Base-by-base conservation (phyloP, 768 basidiomycete species). In the Lentinula boryana region DNA sequence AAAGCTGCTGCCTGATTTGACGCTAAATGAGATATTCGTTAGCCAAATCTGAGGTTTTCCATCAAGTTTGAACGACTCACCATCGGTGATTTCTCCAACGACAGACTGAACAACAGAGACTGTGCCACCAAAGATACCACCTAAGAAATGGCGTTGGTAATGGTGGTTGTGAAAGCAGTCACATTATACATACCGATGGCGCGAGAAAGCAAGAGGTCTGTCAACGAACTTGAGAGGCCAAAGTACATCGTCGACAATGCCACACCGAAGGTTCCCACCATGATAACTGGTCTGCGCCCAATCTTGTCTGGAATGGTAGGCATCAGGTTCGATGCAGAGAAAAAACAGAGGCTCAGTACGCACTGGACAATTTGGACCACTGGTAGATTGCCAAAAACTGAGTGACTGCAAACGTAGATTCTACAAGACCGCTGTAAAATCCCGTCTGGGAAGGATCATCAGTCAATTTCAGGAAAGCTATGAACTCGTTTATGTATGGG, bases 401-500 rank as follows among this genome's bases (percentile, higher is more conserved):
- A 1, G 83, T 74, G 21, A 88, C 61, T 5, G 85, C 85, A 68
- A 58, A 58, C 15, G 43, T 46, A 23, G 56, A 58, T 33, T 58
- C 56, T 62, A 87, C 83, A 43, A 88, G 67, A 7, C 87, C 88
- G 62, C 86, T 87, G 69, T 88, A 88, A 61, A 87, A 84, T 1
- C 86, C 88, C 13, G 86, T 78, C 65, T 79, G 77, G 5, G 83
- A 83, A 6, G 79, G 79, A 64, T 87, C 80, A 48, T 83, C 72
- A 13, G 85, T 84, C 55, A 87, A 69, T 63, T 81, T 74, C 4
- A 88, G 75, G 53, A 78, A 76, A 33, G 72, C 74, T 64, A 89
- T 80, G 71, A 87, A 85, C 68, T 88, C 78, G 60, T 89, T 88
- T 61, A 89, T 80, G 64, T 87, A 89, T n/a, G 87, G 87, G 61